Conservation (phyloP, 1,284 basidiomycete genomes). For the Moesziomyces aphidis region DNA sequence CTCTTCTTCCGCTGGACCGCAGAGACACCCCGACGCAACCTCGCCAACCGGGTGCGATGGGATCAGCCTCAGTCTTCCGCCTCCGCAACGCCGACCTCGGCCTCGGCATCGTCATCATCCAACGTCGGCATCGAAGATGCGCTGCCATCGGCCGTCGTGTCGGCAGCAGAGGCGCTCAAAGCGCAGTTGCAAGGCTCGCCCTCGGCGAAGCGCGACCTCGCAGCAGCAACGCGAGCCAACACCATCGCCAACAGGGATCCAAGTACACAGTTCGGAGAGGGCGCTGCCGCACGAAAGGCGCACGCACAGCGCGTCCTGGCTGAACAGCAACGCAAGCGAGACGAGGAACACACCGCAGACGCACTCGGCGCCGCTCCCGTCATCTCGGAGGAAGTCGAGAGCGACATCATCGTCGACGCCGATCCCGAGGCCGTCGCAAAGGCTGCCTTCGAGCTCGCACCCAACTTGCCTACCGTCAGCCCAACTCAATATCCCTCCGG, state of each 20-base stretch:
- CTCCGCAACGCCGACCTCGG: conserved; percentile 10
- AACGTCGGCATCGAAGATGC: background rate
- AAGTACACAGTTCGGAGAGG: conserved; percentile 38
- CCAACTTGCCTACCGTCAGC: background rate
- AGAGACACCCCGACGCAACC: conserved; percentile 45
- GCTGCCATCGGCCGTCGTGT: conserved; percentile 2
- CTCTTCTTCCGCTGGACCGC: conserved; percentile 62
- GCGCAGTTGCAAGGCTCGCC: conserved; percentile 21
- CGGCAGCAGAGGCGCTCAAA: conserved; percentile 19
- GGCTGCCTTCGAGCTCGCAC: conserved; percentile 18
- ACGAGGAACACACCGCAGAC: conserved; percentile 36
- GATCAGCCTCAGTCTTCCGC: conserved; percentile 24
- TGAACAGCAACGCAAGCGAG: conserved; percentile 44
- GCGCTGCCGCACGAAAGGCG: conserved; percentile 43
- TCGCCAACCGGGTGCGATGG: conserved; percentile 55
- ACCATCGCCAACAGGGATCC: conserved; percentile 41
- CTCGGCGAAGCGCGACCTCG: conserved; percentile 19
- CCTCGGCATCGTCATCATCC: conserved; percentile 24
- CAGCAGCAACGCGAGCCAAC: conserved; percentile 35
- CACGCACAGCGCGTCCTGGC: conserved; percentile 48
- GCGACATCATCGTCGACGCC: conserved; percentile 7
- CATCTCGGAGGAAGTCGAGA: conserved; percentile 22
- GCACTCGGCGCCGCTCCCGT: conserved; percentile 25
- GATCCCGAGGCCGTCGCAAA: conserved; percentile 23
- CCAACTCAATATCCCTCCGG: background rate